These are phyloP conservation scores for Phalaenopsis hybrid DNA, from an alignment of 116 monocot species.

Conservation along the genomic window DNA sequence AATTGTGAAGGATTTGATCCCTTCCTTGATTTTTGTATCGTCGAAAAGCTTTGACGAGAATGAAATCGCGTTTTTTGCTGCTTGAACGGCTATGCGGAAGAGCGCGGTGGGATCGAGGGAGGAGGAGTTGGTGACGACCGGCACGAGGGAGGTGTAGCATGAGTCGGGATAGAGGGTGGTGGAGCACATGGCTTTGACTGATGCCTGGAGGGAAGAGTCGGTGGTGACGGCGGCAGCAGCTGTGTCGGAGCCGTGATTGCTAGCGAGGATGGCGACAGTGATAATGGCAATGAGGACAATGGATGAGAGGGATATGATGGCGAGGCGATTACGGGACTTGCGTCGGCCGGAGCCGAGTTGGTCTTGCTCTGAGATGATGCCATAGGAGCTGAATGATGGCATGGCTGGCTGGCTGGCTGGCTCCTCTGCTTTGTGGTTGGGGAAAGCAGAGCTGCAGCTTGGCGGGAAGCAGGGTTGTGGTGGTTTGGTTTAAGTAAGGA, in stretches of 20 bases:
- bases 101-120: constrained; percentile 53
- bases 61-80: constrained; percentile 32
- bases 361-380: constrained; percentile 38
- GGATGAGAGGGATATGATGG: constrained; percentile 28
- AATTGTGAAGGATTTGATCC: constrained; percentile 12
- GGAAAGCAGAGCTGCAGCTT: background rate
- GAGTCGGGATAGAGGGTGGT: constrained; percentile 47
- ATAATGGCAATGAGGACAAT: constrained; percentile 39
- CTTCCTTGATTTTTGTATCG: constrained; percentile 5
- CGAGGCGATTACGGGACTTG: constrained; percentile 27
- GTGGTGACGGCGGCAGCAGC: background rate
- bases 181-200: constrained; percentile 53
- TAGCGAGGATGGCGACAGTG: background rate
- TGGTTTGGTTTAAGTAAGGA: background rate
- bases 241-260: background rate
- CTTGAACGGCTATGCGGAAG: constrained; percentile 46
- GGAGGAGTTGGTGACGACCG: constrained; percentile 22
- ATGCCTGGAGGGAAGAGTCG: constrained; percentile 10
- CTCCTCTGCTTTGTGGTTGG: background rate
- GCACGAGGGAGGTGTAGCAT: constrained; percentile 50
- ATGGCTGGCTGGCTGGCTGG: constrained; percentile 14
- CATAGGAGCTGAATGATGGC: constrained; percentile 65
- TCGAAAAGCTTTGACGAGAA: constrained; percentile 16
- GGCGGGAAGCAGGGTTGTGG: background rate
- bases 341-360: constrained; percentile 27